Base-by-base conservation (phyloP, 202 grass and related monocot genomes). In the Schoenoplectus triqueter region DNA sequence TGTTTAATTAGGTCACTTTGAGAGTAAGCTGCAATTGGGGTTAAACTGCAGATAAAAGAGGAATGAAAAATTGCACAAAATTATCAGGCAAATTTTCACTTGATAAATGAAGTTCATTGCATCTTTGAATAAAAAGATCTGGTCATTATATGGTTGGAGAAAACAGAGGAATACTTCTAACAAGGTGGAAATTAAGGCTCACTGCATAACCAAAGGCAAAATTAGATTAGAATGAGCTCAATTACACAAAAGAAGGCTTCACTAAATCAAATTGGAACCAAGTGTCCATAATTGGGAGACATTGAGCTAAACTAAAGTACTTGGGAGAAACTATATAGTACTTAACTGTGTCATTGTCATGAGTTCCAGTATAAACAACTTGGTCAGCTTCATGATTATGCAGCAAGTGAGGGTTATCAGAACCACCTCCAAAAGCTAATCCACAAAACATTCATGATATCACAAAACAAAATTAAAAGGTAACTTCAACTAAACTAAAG, bases 281-380 rank as follows among this genome's bases (percentile, higher is more conserved):
- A 57, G 11, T 15, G 52, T 2, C 2, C 14, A 59, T 51, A 21
- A 73, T 17, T 78, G 6, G 54, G 55, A 42, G 7, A 51, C 19
- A 21, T 11, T 22, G 31, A 78, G 52, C 13, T 10, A 60, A 41
- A 78, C 14, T 78, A 7, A 78, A 78, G 60, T 6, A 66, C 18
- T 82, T 51, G 20, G 70, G 74, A 63, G 10, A 60, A 31, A 85
- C 18, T 41, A 65, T 5, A 52, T 5, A 52, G 10, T 22, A 78
- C 80, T 88, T 88, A 66, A 98, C 95, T 40, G 95, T 98, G 74
- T 98, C 92, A 68, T 98, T 98, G 73, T 98, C 95, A 87, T 98
- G 92, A 62, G 95, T 98, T 85, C 95, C 95, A 66, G 95, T 98
- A 60, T 98, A 98, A 60, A 95, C 95, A 80, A 98, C 92, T 95